phyloP scores from a whole-genome alignment of 306 rosid genomes.

The Cucumis cinereus region DNA sequence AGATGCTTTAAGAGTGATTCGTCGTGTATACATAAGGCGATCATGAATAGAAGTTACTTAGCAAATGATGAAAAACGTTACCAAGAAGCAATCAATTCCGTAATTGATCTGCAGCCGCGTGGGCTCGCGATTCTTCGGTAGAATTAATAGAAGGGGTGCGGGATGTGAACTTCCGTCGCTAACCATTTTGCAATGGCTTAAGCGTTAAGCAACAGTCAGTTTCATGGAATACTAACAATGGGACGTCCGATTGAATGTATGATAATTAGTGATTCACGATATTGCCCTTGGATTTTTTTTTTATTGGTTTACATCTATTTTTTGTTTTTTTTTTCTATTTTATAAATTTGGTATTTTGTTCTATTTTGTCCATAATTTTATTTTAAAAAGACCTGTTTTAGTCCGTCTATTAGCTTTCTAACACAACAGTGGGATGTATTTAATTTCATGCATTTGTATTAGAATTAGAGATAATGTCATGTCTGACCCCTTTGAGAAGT shows the following conservation, averaged over 20 bases:
- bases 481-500: too few relatives aligned
- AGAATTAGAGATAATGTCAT: too few relatives aligned
- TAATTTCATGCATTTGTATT: too few relatives aligned
- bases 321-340: too few relatives aligned
- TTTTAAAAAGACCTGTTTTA: too few relatives aligned
- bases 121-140: not conserved
- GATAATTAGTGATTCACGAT: not conserved
- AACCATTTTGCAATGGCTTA: not conserved
- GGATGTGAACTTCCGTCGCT: not conserved
- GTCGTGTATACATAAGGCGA: not conserved
- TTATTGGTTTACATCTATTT: too few relatives aligned
- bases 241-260: not conserved
- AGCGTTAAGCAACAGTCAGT: not conserved
- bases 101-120: not conserved
- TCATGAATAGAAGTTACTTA: not conserved
- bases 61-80: not conserved
- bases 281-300: too few relatives aligned
- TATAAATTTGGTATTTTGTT: too few relatives aligned
- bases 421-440: too few relatives aligned
- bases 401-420: too few relatives aligned
- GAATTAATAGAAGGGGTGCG: not conserved
- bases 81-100: not conserved
- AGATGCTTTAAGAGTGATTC: not conserved
- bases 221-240: not conserved
- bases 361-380: too few relatives aligned